Evolutionary conservation across 352 stramenopile species (phyloP).

Genomic region (Phytophthora constricta): DNA sequence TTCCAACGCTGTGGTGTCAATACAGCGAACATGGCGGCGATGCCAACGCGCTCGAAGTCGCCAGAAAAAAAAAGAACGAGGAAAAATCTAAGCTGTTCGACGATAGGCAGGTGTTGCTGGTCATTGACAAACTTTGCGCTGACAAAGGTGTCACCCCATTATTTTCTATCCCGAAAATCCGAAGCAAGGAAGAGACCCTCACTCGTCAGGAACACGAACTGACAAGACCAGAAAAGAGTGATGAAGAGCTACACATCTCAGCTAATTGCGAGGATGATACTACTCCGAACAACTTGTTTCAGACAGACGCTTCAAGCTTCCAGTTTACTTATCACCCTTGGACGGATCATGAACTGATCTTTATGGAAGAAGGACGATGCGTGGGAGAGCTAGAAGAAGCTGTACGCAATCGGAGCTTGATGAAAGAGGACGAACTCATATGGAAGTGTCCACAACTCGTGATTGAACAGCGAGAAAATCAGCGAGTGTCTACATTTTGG

Average conservation of each 20-base stretch:
- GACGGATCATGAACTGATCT: constrained; percentile 54
- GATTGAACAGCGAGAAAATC: constrained; percentile 38
- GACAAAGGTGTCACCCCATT: constrained; percentile 1
- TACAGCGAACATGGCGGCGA: constrained; percentile 22
- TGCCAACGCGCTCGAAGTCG: not conserved
- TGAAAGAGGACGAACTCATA: constrained; percentile 36
- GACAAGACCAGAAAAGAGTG: not conserved
- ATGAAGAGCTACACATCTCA: no score
- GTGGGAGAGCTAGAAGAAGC: constrained; percentile 25
- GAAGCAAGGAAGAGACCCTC: not conserved
- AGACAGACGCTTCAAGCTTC: not conserved
- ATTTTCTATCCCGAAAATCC: constrained; percentile 7
- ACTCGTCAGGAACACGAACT: not conserved
- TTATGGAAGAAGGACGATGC: constrained; percentile 56
- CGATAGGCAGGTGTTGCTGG: constrained; percentile 8
- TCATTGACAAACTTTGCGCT: constrained; percentile 24
- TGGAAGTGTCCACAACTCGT: constrained; percentile 48
- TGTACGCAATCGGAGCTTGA: constrained; percentile 9
- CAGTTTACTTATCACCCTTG: constrained; percentile 26
- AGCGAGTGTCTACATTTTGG: constrained; percentile 15
- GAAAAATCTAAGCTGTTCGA: not conserved
- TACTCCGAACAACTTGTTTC: no score
- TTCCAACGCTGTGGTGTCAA: constrained; percentile 10
- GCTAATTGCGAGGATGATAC: not conserved
- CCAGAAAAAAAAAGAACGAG: not conserved